phyloP scores from a whole-genome alignment of 2,329 filamentous ascomycete species.

The Xylariales sp. region DNA sequence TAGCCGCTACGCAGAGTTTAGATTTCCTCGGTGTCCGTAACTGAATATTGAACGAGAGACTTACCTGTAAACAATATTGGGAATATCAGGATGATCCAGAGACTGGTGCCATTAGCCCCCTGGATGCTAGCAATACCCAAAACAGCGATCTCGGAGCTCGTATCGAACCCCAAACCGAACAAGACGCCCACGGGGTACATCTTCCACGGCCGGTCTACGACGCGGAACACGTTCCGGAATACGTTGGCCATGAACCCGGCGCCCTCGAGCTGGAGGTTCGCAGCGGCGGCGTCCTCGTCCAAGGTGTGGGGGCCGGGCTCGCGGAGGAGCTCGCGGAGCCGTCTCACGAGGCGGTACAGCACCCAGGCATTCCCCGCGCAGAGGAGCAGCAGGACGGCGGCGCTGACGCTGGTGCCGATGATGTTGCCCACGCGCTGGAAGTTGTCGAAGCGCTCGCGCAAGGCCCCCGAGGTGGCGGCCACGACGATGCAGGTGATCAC shows the following conservation, averaged over 20 bases:
- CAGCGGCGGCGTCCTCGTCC: conserved; percentile 27
- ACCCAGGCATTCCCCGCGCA: conserved; percentile 85
- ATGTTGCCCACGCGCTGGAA: conserved; percentile 82
- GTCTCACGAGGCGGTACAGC: conserved; percentile 68
- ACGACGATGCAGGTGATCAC: conserved; percentile 87
- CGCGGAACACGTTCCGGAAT: conserved; percentile 70
- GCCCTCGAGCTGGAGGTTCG: conserved; percentile 66
- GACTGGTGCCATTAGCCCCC: conserved; percentile 76
- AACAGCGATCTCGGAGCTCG: conserved; percentile 88
- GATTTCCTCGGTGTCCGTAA: too few species aligned
- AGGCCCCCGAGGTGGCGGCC: conserved; percentile 80
- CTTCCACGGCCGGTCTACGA: conserved; percentile 80
- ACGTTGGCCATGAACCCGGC: conserved; percentile 69
- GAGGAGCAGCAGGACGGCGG: conserved; percentile 75
- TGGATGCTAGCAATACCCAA: conserved; percentile 87
- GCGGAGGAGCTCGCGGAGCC: conserved; percentile 59
- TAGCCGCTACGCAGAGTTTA: conserved; percentile 62
- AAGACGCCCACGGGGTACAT: conserved; percentile 90
- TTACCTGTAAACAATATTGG: conserved; percentile 81
- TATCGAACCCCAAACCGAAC: conserved; percentile 93
- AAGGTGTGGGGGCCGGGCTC: conserved; percentile 28
- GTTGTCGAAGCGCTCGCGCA: conserved; percentile 73
- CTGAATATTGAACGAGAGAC: too few species aligned
- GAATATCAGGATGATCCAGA: conserved; percentile 94
- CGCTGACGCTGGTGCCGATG: conserved; percentile 83